Conservation (phyloP, 164 flowering plant genomes). For the Berberis vulgaris region DNA sequence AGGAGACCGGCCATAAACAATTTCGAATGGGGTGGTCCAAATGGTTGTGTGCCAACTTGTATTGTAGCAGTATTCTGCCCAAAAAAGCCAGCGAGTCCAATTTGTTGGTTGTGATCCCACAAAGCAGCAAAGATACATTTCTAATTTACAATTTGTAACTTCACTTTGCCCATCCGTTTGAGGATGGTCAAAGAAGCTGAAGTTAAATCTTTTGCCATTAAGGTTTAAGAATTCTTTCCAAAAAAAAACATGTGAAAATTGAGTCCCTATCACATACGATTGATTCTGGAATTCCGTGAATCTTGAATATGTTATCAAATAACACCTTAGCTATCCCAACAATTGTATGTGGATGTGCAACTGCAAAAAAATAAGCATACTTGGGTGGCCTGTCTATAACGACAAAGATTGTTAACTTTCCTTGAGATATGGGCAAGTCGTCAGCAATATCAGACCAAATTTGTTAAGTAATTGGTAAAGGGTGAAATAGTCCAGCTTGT, state of each 20-base stretch:
- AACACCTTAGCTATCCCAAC: not conserved
- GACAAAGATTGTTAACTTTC: too few species aligned
- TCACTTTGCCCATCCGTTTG: too few species aligned
- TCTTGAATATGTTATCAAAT: slow-evolving; percentile 2
- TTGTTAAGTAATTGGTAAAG: not conserved
- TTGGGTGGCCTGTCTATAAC: not conserved
- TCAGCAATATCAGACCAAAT: slow-evolving; percentile 1
- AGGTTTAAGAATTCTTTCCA: not conserved
- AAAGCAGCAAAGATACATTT: not conserved
- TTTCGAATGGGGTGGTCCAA: slow-evolving; percentile 3
- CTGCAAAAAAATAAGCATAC: not conserved
- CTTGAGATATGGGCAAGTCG: too few species aligned
- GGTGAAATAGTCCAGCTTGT: not conserved
- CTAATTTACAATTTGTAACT: too few species aligned
- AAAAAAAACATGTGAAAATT: not conserved
- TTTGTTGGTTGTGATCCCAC: slow-evolving; percentile 2
- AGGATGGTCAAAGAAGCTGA: too few species aligned
- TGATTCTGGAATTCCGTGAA: slow-evolving; percentile 5
- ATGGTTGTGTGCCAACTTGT: slow-evolving; percentile 6
- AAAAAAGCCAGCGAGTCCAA: slow-evolving; percentile 1
- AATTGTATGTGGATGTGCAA: slow-evolving; percentile 4
- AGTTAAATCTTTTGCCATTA: not conserved
- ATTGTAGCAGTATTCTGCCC: slow-evolving; percentile 5
- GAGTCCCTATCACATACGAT: slow-evolving; percentile 1
- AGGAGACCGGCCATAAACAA: slow-evolving; percentile 1